Evolutionary conservation across 164 flowering plant species (phyloP).

Genomic region (Platanus orientalis): DNA sequence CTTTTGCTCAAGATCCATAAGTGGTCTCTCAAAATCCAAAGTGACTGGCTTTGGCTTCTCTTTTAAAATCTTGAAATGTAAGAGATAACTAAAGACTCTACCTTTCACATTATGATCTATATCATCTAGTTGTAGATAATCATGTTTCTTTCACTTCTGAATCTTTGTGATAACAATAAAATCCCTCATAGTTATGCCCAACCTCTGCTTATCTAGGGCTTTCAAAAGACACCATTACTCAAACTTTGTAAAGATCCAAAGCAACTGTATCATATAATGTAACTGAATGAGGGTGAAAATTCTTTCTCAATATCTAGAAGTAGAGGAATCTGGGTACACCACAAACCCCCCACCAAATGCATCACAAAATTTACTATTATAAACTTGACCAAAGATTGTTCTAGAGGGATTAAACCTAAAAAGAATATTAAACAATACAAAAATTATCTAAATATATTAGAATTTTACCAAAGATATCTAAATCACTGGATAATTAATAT

Average conservation of each 20-base stretch:
- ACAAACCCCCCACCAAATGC: too few species aligned
- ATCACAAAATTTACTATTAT: too few species aligned
- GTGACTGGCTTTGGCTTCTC: constrained; percentile 82
- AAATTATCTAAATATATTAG: too few species aligned
- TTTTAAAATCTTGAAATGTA: constrained; percentile 78
- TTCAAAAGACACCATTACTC: constrained; percentile 35
- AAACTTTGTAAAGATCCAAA: constrained; percentile 68
- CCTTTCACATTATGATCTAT: constrained; percentile 82
- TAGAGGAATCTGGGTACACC: too few species aligned
- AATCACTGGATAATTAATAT: too few species aligned
- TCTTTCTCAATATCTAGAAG: too few species aligned
- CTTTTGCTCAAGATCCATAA: constrained; percentile 68
- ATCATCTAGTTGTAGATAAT: constrained; percentile 75
- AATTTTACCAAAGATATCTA: too few species aligned
- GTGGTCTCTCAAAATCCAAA: constrained; percentile 90
- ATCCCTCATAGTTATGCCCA: constrained; percentile 28
- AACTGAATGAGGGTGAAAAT: too few species aligned
- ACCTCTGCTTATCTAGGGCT: constrained; percentile 32
- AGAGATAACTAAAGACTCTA: constrained; percentile 58
- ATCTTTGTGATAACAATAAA: constrained; percentile 46
- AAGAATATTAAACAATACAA: too few species aligned
- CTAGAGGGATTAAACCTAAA: too few species aligned
- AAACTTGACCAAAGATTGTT: too few species aligned
- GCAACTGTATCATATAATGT: constrained; percentile 38
- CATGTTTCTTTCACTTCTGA: constrained; percentile 68